Evolutionary conservation across 2,329 filamentous ascomycete species (phyloP).

Genomic region (Fusarium drepaniforme): DNA sequence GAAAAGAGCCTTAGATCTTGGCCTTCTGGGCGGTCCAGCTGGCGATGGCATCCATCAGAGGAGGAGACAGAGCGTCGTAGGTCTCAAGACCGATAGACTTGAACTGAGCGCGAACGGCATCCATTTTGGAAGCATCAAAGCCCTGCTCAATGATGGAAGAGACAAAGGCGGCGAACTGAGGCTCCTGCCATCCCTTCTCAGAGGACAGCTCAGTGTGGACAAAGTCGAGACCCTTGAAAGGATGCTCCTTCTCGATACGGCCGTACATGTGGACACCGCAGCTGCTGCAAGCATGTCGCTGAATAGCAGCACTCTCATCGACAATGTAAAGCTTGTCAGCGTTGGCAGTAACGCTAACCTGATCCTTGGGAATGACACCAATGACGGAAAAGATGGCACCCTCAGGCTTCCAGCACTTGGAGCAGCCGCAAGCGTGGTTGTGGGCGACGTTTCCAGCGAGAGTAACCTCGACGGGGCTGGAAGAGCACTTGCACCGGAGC

Average conservation of each 20-base stretch:
- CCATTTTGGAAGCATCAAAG: conserved; percentile 66
- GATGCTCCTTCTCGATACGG: conserved; percentile 72
- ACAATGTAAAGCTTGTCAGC: conserved; percentile 67
- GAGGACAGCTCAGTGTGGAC: conserved; percentile 73
- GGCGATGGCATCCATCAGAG: conserved; percentile 72
- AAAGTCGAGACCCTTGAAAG: conserved; percentile 78
- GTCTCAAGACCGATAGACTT: conserved; percentile 67
- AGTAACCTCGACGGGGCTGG: conserved; percentile 67
- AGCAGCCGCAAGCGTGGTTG: conserved; percentile 80
- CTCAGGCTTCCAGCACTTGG: conserved; percentile 78
- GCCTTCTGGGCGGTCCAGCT: conserved; percentile 66
- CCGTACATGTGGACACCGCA: conserved; percentile 74
- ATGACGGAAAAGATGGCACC: conserved; percentile 75
- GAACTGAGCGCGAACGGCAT: conserved; percentile 66
- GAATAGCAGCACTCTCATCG: conserved; percentile 68
- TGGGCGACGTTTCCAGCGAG: conserved; percentile 71
- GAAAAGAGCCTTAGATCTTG: conserved; percentile 27
- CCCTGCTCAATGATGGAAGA: conserved; percentile 78
- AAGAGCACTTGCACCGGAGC: conserved; percentile 70
- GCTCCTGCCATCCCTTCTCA: conserved; percentile 76
- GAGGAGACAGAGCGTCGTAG: conserved; percentile 72
- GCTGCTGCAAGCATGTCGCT: conserved; percentile 70
- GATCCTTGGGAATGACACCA: conserved; percentile 68
- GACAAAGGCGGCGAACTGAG: conserved; percentile 77
- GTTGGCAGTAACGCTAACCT: conserved; percentile 69